Base-by-base conservation (phyloP, 2,329 filamentous ascomycete genomes). In the Fusarium citri region DNA sequence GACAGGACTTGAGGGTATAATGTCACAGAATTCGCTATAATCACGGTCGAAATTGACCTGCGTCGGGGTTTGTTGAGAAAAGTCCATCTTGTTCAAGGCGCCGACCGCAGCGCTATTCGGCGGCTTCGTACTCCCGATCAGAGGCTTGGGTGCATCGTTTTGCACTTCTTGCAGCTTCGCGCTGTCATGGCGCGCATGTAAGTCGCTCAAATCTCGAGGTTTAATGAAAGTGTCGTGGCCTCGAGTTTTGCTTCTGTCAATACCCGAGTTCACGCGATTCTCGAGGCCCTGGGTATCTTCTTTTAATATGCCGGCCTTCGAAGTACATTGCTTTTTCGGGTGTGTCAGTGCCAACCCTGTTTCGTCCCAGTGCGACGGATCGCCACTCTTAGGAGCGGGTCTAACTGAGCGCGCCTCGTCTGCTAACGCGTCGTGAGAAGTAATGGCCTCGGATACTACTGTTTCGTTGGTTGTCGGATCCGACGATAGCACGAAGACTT, bases 21-120 rank as follows among this genome's bases (percentile, higher is more conserved):
- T 51, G 14, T 76, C 66, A 62, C 69, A 78, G 64, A 77, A 84
- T 80, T 68, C 81, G 78, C 84, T 83, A 69, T 89, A 89, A 76
- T 87, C 87, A 40, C 87, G 84, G 48, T 82, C 86, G 46, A 84
- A 82, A 68, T 89, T 89, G 61, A 83, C 79, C 76, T 89, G 87
- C 2, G 87, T 89, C 2, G 84, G 84, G 12, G 86, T 86, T 59
- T 84, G 82, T 42, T 85, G 83, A 14, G 85, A 86, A n/a, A 76
- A 78, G 31, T 84, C 80, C 79, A 83, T 85, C 54, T 78, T 83
- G 61, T 63, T 66, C 28, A 68, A 64, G 55, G 72, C 60, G 34
- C 49, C 59, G 41, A 65, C 51, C 54, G 69, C 61, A 65, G 66
- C 58, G 47, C 45, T 60, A 46, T 68, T 55, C 37, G 65, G 69